A percentile compares a stretch with the other conserved stretches of the same genome.
phyloP scores from a whole-genome alignment of 805 yeast species.

The Yarrowia osloensis region DNA sequence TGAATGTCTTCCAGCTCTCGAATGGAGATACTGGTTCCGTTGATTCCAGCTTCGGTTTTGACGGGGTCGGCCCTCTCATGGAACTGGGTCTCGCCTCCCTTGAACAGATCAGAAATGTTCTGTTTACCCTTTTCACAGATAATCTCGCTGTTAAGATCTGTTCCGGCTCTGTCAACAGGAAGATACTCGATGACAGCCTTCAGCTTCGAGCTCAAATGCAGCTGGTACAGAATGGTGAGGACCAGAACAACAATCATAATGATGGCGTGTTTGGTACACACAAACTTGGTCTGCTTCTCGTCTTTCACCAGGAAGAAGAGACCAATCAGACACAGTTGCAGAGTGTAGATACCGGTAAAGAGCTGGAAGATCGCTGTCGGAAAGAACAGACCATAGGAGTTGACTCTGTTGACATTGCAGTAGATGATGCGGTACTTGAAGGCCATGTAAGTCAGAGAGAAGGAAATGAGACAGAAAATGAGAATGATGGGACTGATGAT shows the following conservation, averaged over 20 bases:
- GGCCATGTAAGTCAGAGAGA: conserved; percentile 59
- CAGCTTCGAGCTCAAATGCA: conserved; percentile 47
- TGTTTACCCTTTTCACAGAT: background rate
- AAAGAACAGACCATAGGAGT: conserved; percentile 49
- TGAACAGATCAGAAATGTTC: background rate
- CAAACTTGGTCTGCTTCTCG: conserved; percentile 46
- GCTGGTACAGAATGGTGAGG: conserved; percentile 60
- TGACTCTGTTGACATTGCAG: conserved; percentile 61
- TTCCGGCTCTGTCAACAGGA: conserved; percentile 1
- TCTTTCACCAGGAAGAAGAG: conserved; percentile 64
- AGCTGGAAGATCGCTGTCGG: conserved; percentile 75
- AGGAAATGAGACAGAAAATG: conserved; percentile 58
- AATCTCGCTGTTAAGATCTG: background rate
- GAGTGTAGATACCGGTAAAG: conserved; percentile 77
- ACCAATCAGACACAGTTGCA: conserved; percentile 78
- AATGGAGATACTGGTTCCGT: background rate
- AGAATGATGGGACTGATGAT: conserved; percentile 78
- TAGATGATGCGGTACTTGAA: conserved; percentile 70
- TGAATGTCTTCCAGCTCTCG: background rate
- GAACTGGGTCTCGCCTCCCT: background rate
- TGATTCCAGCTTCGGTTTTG: background rate
- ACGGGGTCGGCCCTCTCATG: background rate
- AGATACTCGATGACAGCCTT: conserved; percentile 22
- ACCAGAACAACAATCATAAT: conserved; percentile 55
- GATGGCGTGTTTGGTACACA: conserved; percentile 52